phyloP scores from a whole-genome alignment of 1,284 basidiomycete genomes.

The Heliocybe sulcata region DNA sequence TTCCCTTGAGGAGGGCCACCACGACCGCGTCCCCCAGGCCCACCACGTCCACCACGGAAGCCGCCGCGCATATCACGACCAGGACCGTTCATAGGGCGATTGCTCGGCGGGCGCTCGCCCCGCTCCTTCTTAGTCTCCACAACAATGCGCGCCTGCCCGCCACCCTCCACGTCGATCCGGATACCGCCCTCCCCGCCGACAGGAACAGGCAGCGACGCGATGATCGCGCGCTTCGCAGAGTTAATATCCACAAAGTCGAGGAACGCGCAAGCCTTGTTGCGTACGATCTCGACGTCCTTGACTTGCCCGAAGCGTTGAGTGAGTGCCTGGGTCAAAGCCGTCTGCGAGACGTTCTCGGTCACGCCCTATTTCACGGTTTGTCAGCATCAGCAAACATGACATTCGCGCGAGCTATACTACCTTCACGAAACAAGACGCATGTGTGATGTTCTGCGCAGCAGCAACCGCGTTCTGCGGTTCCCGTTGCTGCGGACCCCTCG shows the following conservation, averaged over 20 bases:
- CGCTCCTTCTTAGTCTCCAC: constrained; percentile 91
- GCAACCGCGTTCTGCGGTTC: constrained; percentile 38
- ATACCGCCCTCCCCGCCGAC: constrained; percentile 90
- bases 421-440: constrained; percentile 85
- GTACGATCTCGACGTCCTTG: constrained; percentile 87
- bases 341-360: constrained; percentile 64
- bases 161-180: constrained; percentile 56
- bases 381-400: constrained; percentile 1
- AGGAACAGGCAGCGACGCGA: constrained; percentile 51
- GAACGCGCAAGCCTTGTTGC: constrained; percentile 89
- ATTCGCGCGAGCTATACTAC: constrained; percentile 30
- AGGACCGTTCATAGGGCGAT: constrained; percentile 24
- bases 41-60: constrained; percentile 23
- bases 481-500: constrained; percentile 6
- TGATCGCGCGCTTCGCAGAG: constrained; percentile 79
- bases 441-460: constrained; percentile 57
- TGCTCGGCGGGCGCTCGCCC: constrained; percentile 51
- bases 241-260: constrained; percentile 83
- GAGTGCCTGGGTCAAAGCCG: constrained; percentile 53
- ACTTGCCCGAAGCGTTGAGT: constrained; percentile 75
- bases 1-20: constrained; percentile 20
- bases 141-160: constrained; percentile 50
- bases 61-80: constrained; percentile 20
- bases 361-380: constrained; percentile 44
- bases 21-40: constrained; percentile 22